phyloP scores from a whole-genome alignment of 2,329 filamentous ascomycete genomes.

The Aureobasidium sp. region DNA sequence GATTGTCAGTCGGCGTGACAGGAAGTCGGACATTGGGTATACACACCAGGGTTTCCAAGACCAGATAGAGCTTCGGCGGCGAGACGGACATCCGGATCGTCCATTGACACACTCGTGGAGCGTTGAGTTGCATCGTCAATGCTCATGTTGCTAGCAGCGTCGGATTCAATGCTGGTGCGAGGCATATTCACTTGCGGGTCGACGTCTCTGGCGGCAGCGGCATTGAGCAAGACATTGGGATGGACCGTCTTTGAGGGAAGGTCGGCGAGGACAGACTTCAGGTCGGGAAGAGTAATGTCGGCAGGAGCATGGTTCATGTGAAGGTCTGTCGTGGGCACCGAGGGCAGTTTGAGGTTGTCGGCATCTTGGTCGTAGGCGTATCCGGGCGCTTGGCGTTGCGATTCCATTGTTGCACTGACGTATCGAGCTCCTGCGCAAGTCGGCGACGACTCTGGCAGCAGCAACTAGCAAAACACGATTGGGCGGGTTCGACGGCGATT shows the following conservation, averaged over 20 bases:
- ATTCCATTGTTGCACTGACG: constrained; percentile 19
- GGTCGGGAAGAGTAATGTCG: constrained; percentile 33
- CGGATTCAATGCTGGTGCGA: constrained; percentile 25
- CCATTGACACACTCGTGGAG: constrained; percentile 36
- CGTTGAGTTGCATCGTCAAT: constrained; percentile 28
- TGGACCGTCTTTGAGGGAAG: constrained; percentile 18
- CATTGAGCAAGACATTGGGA: constrained; percentile 17
- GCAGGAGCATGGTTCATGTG: constrained; percentile 15
- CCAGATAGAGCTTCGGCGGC: constrained; percentile 43
- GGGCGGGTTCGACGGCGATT: neutral
- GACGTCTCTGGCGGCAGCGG: constrained; percentile 20
- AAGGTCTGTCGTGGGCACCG: constrained; percentile 31
- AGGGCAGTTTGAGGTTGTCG: constrained; percentile 32
- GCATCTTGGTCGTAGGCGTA: constrained; percentile 34
- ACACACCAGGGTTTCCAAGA: constrained; percentile 39
- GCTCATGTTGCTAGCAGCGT: constrained; percentile 36
- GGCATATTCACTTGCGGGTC: constrained; percentile 15
- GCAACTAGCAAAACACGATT: neutral
- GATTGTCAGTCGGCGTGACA: constrained; percentile 6
- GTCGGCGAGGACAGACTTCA: constrained; percentile 35
- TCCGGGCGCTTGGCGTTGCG: constrained; percentile 26
- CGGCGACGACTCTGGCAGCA: neutral
- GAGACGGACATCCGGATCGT: constrained; percentile 40
- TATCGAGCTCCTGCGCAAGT: constrained; percentile 1
- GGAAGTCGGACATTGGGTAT: neutral